These are phyloP conservation scores for Metarhizium sp. DNA, from an alignment of 2,329 filamentous ascomycete species.

Conservation along the genomic window DNA sequence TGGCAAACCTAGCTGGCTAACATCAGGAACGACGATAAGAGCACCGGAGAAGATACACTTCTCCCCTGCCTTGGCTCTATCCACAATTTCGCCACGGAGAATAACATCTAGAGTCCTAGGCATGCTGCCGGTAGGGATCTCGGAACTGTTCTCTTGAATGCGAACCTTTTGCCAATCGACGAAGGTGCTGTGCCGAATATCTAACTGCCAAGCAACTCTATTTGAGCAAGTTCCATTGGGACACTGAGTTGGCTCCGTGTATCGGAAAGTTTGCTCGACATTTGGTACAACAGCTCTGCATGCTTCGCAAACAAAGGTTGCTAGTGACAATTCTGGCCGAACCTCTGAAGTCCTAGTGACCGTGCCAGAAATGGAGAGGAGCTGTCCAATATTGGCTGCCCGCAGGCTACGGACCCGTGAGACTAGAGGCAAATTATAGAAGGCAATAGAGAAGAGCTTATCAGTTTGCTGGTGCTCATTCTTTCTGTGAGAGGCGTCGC, in stretches of 20 bases:
- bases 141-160: constrained; percentile 95
- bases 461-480: constrained; percentile 94
- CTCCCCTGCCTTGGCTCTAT: constrained; percentile 92
- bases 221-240: constrained; percentile 84
- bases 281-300: constrained; percentile 81
- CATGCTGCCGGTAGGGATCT: constrained; percentile 98
- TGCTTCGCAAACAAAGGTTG: constrained; percentile 83
- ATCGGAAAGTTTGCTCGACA: constrained; percentile 94
- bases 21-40: constrained; percentile 91
- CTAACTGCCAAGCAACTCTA: constrained; percentile 86
- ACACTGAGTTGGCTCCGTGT: constrained; percentile 93
- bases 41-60: constrained; percentile 98
- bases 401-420: constrained; percentile 79
- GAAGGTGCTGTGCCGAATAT: constrained; percentile 94
- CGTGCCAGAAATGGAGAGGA: constrained; percentile 92
- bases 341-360: constrained; percentile 97
- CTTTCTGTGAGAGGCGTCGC: constrained; percentile 64
- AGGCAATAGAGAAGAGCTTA: constrained; percentile 86
- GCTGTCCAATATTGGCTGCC: constrained; percentile 81
- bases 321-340: constrained; percentile 81
- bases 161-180: constrained; percentile 99
- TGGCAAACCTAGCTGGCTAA: constrained; percentile 87
- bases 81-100: constrained; percentile 91
- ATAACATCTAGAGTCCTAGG: constrained; percentile 97
- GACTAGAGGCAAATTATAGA: constrained; percentile 85